A percentile compares a stretch with the other conserved stretches of the same genome.
phyloP scores from a whole-genome alignment of 1,284 basidiomycete species.

The Cryptococcus sp. region DNA sequence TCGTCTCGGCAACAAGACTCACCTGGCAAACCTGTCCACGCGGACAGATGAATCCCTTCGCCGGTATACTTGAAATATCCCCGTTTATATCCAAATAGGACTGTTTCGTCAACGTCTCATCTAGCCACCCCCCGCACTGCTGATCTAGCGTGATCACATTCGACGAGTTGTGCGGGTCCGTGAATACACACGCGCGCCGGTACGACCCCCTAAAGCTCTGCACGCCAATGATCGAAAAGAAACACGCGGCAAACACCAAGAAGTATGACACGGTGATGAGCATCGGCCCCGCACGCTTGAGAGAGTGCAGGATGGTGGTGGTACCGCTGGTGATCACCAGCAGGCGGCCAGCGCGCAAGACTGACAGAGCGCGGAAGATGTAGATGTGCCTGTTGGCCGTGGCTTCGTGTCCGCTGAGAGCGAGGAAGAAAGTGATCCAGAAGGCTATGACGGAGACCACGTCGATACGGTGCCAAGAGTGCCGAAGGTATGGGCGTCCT shows the following conservation, averaged over 20 bases:
- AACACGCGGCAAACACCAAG: conserved; percentile 79
- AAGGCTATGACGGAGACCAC: conserved; percentile 66
- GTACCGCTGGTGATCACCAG: conserved; percentile 89
- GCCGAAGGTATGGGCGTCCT: conserved; percentile 73
- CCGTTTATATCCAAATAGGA: conserved; percentile 29
- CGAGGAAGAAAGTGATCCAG: conserved; percentile 66
- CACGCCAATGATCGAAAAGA: conserved; percentile 89
- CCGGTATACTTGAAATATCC: conserved; percentile 52
- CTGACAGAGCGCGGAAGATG: conserved; percentile 84
- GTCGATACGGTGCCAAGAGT: conserved; percentile 92
- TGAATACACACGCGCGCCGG: conserved; percentile 55
- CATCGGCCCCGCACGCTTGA: conserved; percentile 86
- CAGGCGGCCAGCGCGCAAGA: conserved; percentile 77
- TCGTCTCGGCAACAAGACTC: conserved; percentile 19
- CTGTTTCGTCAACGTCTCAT: conserved; percentile 53
- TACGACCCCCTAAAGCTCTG: conserved; percentile 85
- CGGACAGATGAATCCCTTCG: conserved; percentile 80
- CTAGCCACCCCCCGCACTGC: conserved; percentile 74
- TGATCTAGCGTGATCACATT: conserved; percentile 52
- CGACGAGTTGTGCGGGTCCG: conserved; percentile 47
- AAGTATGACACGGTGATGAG: conserved; percentile 87
- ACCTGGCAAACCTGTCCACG: conserved; percentile 73
- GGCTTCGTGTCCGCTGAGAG: conserved; percentile 64
- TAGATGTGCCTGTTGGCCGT: conserved; percentile 67
- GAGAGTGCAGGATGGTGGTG: conserved; percentile 86